Percentiles rank a stretch among this genome's conserved stretches.
Conservation (phyloP, 352 stramenopile genomes). For the Phytophthora melonis region DNA sequence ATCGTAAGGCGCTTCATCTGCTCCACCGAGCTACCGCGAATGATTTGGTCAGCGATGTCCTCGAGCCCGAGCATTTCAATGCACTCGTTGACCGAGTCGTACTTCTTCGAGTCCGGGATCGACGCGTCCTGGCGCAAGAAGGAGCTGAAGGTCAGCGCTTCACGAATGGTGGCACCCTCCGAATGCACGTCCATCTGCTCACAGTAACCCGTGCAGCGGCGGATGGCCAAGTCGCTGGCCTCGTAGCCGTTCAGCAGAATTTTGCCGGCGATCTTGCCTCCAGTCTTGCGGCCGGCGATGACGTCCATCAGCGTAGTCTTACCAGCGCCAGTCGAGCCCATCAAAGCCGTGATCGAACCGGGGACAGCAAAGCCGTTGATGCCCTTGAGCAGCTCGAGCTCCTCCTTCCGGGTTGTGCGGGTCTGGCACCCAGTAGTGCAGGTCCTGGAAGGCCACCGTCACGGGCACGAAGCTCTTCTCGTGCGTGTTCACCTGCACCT, state of each 20-base stretch:
- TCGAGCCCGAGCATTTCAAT: conserved; percentile 34
- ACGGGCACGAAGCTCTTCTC: conserved; percentile 18
- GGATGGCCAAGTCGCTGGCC: conserved; percentile 53
- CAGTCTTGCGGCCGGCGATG: background rate
- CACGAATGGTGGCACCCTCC: conserved; percentile 60
- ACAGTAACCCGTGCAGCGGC: conserved; percentile 60
- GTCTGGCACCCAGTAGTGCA: conserved; percentile 19
- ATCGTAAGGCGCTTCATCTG: conserved; percentile 48
- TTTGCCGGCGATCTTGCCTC: background rate
- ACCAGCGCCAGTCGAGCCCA: background rate
- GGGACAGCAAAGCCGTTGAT: conserved; percentile 16
- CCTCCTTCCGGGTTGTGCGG: conserved; percentile 14
- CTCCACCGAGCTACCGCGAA: conserved; percentile 34
- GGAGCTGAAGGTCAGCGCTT: conserved; percentile 87
- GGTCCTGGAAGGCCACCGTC: conserved; percentile 25
- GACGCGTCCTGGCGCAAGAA: conserved; percentile 56
- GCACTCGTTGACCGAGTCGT: conserved; percentile 34
- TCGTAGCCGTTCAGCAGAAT: conserved; percentile 49
- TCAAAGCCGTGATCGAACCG: background rate
- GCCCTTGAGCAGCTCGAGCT: conserved; percentile 14
- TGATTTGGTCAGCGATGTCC: conserved; percentile 44
- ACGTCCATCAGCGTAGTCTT: conserved; percentile 1
- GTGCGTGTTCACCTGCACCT: conserved; percentile 3
- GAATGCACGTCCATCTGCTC: conserved; percentile 92
- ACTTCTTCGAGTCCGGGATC: conserved; percentile 35